Evolutionary conservation across 2,329 filamentous ascomycete species (phyloP).

Genomic region (Exserohilum turcica): DNA sequence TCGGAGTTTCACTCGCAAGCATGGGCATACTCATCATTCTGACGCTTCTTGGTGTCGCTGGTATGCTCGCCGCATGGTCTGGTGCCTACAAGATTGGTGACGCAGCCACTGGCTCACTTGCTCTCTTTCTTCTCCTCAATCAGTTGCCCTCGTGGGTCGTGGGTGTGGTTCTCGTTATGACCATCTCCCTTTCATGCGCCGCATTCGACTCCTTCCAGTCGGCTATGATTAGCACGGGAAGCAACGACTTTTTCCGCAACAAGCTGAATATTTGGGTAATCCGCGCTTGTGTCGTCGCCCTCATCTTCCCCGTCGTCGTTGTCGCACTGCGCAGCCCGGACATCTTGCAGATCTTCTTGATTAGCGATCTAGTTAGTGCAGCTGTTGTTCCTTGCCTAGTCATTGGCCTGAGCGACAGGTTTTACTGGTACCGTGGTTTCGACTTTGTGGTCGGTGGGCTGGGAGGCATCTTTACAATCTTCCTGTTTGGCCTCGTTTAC

Average conservation of each 20-base stretch:
- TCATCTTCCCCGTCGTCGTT: slow-evolving; percentile 76
- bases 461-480: slow-evolving; percentile 78
- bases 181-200: slow-evolving; percentile 74
- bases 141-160: slow-evolving; percentile 80
- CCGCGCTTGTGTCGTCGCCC: slow-evolving; percentile 68
- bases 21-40: slow-evolving; percentile 69
- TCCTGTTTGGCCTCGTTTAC: slow-evolving; percentile 80
- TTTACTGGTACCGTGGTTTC: slow-evolving; percentile 77
- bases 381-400: slow-evolving; percentile 75
- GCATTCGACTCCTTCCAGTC: slow-evolving; percentile 82
- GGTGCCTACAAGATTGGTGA: slow-evolving; percentile 70
- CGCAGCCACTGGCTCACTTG: slow-evolving; percentile 66
- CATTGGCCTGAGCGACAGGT: slow-evolving; percentile 68
- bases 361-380: slow-evolving; percentile 79
- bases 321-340: slow-evolving; percentile 75
- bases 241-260: slow-evolving; percentile 85
- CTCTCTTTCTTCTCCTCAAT: slow-evolving; percentile 76
- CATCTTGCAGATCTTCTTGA: slow-evolving; percentile 81
- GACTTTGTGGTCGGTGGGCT: slow-evolving; percentile 79
- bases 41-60: slow-evolving; percentile 72
- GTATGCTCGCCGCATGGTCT: slow-evolving; percentile 78
- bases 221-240: slow-evolving; percentile 82
- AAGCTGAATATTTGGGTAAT: slow-evolving; percentile 76
- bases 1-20: slow-evolving; percentile 73
- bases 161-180: slow-evolving; percentile 80